phyloP scores from a whole-genome alignment of 768 basidiomycete genomes.

The Naganishia friedmannii region DNA sequence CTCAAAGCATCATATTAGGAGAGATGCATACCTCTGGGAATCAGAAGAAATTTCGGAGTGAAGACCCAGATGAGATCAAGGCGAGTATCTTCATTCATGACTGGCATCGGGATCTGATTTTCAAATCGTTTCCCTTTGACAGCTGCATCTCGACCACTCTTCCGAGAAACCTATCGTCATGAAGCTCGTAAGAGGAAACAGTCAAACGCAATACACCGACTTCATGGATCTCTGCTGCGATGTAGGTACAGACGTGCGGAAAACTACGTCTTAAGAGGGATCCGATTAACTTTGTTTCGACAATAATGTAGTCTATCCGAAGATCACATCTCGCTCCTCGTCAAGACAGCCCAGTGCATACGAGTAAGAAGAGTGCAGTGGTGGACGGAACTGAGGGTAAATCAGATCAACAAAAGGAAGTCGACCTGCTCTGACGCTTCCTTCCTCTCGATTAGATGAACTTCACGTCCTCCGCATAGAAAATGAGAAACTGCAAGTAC shows the following conservation, averaged over 20 bases:
- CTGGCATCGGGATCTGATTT: background rate
- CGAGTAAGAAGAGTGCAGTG: background rate
- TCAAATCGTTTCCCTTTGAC: background rate
- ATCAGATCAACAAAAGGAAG: too few species aligned
- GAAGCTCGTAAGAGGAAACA: background rate
- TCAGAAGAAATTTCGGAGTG: background rate
- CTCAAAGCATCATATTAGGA: conserved; percentile 2
- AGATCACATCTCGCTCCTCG: background rate
- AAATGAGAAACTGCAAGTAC: conserved; percentile 18
- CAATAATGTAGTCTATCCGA: background rate
- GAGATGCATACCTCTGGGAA: conserved; percentile 17
- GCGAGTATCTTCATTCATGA: background rate
- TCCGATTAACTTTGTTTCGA: background rate
- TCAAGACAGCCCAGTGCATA: background rate
- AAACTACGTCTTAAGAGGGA: background rate
- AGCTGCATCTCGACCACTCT: conserved; percentile 17
- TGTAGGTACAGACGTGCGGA: background rate
- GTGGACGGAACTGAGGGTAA: background rate
- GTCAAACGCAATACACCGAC: background rate
- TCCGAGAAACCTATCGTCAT: background rate
- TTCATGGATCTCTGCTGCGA: conserved; percentile 15
- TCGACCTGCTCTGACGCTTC: background rate
- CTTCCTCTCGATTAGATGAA: background rate
- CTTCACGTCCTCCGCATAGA: conserved; percentile 10
- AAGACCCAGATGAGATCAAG: background rate